Evolutionary conservation across 805 yeast species (phyloP).

Genomic region (Metschnikowia henanensis): DNA sequence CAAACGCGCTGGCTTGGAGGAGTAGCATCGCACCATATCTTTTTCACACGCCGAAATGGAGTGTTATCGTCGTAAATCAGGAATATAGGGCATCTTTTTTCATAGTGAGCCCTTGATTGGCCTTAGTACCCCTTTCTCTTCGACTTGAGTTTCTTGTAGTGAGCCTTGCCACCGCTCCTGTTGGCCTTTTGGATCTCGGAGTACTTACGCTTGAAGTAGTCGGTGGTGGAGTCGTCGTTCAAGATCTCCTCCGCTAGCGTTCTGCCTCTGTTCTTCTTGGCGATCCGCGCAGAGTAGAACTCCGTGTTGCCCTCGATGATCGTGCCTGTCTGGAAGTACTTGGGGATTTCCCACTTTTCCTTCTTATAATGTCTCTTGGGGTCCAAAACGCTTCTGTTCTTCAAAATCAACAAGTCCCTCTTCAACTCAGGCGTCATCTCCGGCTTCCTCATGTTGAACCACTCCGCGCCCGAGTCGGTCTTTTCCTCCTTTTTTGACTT

Average conservation of each 20-base stretch:
- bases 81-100: too few relatives aligned
- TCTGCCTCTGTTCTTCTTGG: constrained; percentile 69
- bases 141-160: constrained; percentile 60
- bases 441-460: constrained; percentile 21
- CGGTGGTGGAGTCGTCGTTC: constrained; percentile 64
- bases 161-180: constrained; percentile 63
- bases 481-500: constrained; percentile 16
- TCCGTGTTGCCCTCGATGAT: constrained; percentile 81
- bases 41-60: too few relatives aligned
- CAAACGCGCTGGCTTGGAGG: constrained; percentile 45
- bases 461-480: constrained; percentile 17
- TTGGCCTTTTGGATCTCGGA: constrained; percentile 69
- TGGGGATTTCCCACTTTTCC: constrained; percentile 75
- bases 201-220: constrained; percentile 84
- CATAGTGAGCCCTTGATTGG: too few relatives aligned
- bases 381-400: constrained; percentile 88
- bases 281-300: constrained; percentile 64
- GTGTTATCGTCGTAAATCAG: too few relatives aligned
- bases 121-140: constrained; percentile 54
- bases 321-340: constrained; percentile 86
- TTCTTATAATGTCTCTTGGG: constrained; percentile 95
- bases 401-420: constrained; percentile 74
- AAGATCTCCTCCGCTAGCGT: constrained; percentile 83
- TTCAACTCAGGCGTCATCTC: constrained; percentile 50
- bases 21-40: too few relatives aligned